A percentile compares a stretch with the other conserved stretches of the same genome.
Conservation (phyloP, 306 rosid species). For the Erythrophleum fordii region DNA sequence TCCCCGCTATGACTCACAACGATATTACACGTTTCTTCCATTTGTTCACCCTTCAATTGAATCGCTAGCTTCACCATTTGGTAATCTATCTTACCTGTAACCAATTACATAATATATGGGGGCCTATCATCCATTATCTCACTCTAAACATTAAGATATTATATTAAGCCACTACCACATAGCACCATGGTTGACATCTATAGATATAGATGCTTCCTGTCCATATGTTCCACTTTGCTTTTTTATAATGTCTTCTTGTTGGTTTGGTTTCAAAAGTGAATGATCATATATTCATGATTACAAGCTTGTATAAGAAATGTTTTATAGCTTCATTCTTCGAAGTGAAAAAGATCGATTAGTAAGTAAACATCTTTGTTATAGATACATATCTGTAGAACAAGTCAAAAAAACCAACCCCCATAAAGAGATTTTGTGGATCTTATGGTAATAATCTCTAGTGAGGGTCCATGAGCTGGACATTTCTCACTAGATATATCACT, state of each 20-base stretch:
- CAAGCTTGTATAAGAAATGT: not conserved
- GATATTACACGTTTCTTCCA: slow-evolving; percentile 39
- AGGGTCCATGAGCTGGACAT: slow-evolving; percentile 48
- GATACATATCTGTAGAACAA: not conserved
- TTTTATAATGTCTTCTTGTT: slow-evolving; percentile 23
- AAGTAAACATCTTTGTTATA: no score
- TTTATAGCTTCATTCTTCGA: not conserved
- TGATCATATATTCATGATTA: not conserved
- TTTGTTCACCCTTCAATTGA: not conserved
- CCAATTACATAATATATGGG: slow-evolving; percentile 31
- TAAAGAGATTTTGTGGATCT: slow-evolving; percentile 45
- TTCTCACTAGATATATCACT: slow-evolving; percentile 38
- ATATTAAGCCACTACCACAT: not conserved
- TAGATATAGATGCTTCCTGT: slow-evolving; percentile 2
- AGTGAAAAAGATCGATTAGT: not conserved
- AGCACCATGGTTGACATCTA: slow-evolving; percentile 22
- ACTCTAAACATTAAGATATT: slow-evolving; percentile 33
- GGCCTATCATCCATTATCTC: slow-evolving; percentile 21
- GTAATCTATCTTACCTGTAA: slow-evolving; percentile 25
- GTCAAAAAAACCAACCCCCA: not conserved
- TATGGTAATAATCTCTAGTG: slow-evolving; percentile 31
- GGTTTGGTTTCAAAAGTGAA: slow-evolving; percentile 12
- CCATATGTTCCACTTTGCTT: not conserved
- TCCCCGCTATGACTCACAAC: slow-evolving; percentile 49
- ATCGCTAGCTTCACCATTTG: not conserved